A percentile compares a stretch with the other conserved stretches of the same genome.
Evolutionary conservation across 2,329 filamentous ascomycete genomes (phyloP).

Genomic region (Colletotrichum sp.): DNA sequence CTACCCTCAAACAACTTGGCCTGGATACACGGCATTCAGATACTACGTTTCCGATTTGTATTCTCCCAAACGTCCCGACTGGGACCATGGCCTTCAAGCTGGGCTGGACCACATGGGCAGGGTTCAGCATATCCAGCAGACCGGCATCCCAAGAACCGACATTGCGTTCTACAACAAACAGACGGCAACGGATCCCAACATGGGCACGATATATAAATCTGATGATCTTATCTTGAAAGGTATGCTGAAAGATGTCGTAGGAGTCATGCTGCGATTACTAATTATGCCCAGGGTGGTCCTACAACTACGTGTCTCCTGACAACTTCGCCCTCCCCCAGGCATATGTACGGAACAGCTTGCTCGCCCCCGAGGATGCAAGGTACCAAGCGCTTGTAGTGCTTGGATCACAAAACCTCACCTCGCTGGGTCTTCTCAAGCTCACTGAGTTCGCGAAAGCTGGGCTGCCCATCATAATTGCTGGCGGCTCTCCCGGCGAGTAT

Average conservation of each 20-base stretch:
- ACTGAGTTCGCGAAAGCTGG: conserved; percentile 38
- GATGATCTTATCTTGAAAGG: conserved; percentile 29
- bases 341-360: conserved; percentile 34
- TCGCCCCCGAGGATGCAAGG: conserved; percentile 42
- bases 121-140: conserved; percentile 40
- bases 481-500: neutral
- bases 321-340: conserved; percentile 46
- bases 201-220: conserved; percentile 24
- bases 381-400: conserved; percentile 48
- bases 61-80: conserved; percentile 43
- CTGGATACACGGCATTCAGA: conserved; percentile 47
- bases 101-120: conserved; percentile 36
- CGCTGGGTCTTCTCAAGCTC: conserved; percentile 35
- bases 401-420: conserved; percentile 39
- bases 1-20: conserved; percentile 54
- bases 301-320: conserved; percentile 48
- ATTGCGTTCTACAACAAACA: conserved; percentile 4
- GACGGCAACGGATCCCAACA: neutral
- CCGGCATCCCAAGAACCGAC: conserved; percentile 33
- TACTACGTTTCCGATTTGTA: conserved; percentile 47
- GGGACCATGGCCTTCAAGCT: conserved; percentile 27
- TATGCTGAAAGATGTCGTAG: neutral
- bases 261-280: neutral
- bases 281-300: conserved; percentile 37
- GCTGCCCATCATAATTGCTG: conserved; percentile 44